Evolutionary conservation across 2,329 filamentous ascomycete genomes (phyloP).

Genomic region (Apiospora phragmitis): DNA sequence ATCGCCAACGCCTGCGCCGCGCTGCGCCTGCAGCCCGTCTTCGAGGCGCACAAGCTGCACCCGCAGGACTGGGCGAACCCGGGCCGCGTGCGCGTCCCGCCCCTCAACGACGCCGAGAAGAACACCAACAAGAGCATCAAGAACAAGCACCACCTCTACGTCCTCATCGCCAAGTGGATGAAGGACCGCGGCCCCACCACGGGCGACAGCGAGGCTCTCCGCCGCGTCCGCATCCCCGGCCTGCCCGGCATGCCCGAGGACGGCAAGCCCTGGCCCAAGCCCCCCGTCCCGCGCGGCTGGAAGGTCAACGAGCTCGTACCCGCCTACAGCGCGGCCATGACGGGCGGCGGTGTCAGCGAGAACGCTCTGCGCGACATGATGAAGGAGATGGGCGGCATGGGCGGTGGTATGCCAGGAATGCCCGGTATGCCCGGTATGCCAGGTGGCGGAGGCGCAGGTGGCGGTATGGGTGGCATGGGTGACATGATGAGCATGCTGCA

Average conservation of each 20-base stretch:
- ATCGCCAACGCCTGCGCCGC: conserved; percentile 82
- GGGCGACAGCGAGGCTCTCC: conserved; percentile 65
- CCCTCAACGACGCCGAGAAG: conserved; percentile 46
- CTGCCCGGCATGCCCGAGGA: conserved; percentile 64
- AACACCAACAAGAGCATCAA: conserved; percentile 50
- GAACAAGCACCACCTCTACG: conserved; percentile 85
- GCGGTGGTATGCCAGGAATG: conserved; percentile 27
- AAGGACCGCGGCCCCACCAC: conserved; percentile 71
- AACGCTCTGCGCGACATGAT: conserved; percentile 97
- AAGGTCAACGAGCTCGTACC: conserved; percentile 85
- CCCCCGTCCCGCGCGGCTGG: conserved; percentile 82
- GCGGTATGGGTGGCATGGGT: conserved; percentile 27
- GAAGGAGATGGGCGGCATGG: conserved; percentile 74
- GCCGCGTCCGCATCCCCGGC: conserved; percentile 70
- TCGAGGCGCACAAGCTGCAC: conserved; percentile 90
- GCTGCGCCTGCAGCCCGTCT: conserved; percentile 70
- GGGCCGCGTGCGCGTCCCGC: conserved; percentile 73
- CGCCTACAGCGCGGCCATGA: conserved; percentile 84
- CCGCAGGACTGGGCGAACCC: conserved; percentile 98
- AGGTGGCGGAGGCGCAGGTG: conserved; percentile 16
- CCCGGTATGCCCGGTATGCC: conserved; percentile 30
- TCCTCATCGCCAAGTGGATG: conserved; percentile 76
- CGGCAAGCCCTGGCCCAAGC: conserved; percentile 68
- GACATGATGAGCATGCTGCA: conserved; percentile 15
- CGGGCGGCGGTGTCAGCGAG: conserved; percentile 89